Evolutionary conservation across 805 yeast species (phyloP).

Genomic region (Kuraishia ogatae): DNA sequence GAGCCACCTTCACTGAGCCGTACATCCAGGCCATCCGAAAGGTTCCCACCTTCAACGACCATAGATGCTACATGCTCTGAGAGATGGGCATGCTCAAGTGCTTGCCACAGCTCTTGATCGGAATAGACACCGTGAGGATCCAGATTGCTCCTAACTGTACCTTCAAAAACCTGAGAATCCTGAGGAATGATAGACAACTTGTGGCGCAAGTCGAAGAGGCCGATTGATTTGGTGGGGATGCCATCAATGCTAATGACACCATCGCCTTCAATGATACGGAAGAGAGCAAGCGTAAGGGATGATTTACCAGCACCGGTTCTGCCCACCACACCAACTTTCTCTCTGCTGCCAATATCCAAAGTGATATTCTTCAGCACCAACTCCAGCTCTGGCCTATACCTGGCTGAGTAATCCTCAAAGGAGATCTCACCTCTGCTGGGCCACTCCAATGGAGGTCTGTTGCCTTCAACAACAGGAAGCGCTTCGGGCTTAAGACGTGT

Average conservation of each 20-base stretch:
- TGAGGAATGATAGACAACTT: slow-evolving; percentile 84
- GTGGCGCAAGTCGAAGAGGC: slow-evolving; percentile 70
- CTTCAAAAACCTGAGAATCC: slow-evolving; percentile 88
- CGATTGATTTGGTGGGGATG: slow-evolving; percentile 57
- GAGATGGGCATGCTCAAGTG: slow-evolving; percentile 69
- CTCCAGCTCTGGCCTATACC: slow-evolving; percentile 77
- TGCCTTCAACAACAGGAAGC: slow-evolving; percentile 36
- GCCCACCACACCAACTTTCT: slow-evolving; percentile 93
- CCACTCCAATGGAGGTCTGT: slow-evolving; percentile 62
- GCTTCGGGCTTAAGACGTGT: slow-evolving; percentile 59
- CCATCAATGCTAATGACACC: slow-evolving; percentile 62
- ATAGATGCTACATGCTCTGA: slow-evolving; percentile 52
- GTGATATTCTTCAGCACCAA: slow-evolving; percentile 64
- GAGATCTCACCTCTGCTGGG: slow-evolving; percentile 62
- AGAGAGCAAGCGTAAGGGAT: slow-evolving; percentile 74
- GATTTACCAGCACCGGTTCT: slow-evolving; percentile 97
- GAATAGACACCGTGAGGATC: slow-evolving; percentile 67
- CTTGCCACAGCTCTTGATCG: slow-evolving; percentile 75
- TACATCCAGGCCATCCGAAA: slow-evolving; percentile 16
- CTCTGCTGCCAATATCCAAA: slow-evolving; percentile 57
- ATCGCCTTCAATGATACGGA: slow-evolving; percentile 72
- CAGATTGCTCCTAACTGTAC: slow-evolving; percentile 74
- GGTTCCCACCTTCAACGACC: slow-evolving; percentile 10
- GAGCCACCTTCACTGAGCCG: slow-evolving; percentile 29
- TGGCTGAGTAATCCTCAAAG: slow-evolving; percentile 67